Evolutionary conservation across 257 asterid species (phyloP).

Genomic region (Ophiorrhiza pumila): DNA sequence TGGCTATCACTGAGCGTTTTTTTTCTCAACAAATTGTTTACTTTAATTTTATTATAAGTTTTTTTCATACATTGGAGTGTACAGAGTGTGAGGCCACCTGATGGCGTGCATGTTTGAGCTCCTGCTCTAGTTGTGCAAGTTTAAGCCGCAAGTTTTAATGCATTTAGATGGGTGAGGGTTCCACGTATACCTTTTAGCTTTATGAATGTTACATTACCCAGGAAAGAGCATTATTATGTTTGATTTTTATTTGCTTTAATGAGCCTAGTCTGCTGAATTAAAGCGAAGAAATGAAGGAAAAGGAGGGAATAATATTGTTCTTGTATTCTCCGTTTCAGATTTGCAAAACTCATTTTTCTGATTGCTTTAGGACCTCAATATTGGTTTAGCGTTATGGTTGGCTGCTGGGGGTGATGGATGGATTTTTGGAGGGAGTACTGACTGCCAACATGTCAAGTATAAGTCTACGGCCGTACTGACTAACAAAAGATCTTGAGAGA

Average conservation of each 20-base stretch:
- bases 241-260: slow-evolving; percentile 5
- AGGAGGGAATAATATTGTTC: neutral
- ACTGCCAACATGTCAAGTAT: slow-evolving; percentile 40
- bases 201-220: neutral
- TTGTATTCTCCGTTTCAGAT: neutral
- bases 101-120: no score
- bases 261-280: neutral
- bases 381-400: slow-evolving; percentile 90
- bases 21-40: no score
- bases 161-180: neutral
- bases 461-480: slow-evolving; percentile 81
- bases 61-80: no score
- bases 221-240: neutral
- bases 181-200: neutral
- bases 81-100: no score
- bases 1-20: no score
- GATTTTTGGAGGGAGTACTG: slow-evolving; percentile 40
- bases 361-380: slow-evolving; percentile 77
- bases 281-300: neutral
- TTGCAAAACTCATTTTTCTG: neutral
- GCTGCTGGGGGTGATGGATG: slow-evolving; percentile 93
- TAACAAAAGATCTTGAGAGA: slow-evolving; percentile 91
- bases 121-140: no score
- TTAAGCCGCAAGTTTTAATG: no score
- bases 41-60: no score